Percentiles rank a stretch among this genome's conserved stretches.
Evolutionary conservation across 495 filamentous ascomycete genomes (phyloP).

Genomic region (Xylaria curta): DNA sequence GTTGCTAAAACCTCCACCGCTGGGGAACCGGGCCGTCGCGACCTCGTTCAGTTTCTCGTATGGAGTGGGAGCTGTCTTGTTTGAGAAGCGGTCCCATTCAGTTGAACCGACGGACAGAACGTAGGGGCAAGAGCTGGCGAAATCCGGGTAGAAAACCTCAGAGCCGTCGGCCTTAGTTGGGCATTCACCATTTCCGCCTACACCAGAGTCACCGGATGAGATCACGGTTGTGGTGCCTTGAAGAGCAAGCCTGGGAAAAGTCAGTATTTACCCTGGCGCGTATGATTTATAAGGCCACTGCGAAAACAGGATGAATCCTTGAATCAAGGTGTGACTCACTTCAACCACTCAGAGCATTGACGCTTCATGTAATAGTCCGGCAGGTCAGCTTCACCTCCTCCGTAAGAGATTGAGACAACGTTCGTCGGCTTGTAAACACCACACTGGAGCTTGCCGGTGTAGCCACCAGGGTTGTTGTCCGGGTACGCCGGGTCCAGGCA

Average conservation of each 20-base stretch:
- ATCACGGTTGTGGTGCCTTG: conserved; percentile 64
- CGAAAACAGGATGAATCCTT: too few species aligned
- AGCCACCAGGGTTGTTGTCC: conserved; percentile 56
- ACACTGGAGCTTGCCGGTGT: conserved; percentile 62
- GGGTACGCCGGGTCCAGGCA: conserved; percentile 57
- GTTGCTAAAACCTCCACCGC: conserved; percentile 74
- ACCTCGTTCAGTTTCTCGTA: conserved; percentile 48
- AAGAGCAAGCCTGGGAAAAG: conserved; percentile 53
- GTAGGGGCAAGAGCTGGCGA: conserved; percentile 45
- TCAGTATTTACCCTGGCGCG: background rate
- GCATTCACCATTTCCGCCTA: conserved; percentile 48
- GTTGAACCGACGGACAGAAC: conserved; percentile 47
- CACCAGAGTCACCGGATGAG: conserved; percentile 65
- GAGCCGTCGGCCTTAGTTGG: conserved; percentile 39
- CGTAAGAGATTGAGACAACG: conserved; percentile 45
- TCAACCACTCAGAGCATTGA: conserved; percentile 56
- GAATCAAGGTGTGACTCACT: conserved; percentile 41
- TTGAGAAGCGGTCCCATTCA: conserved; percentile 24
- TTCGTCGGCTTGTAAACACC: conserved; percentile 49
- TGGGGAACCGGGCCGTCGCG: conserved; percentile 54
- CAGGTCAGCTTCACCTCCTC: conserved; percentile 38
- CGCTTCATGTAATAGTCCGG: conserved; percentile 36
- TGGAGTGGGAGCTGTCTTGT: conserved; percentile 23
- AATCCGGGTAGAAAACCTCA: conserved; percentile 34
- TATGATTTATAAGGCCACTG: too few species aligned